Conservation (phyloP, 2,329 filamentous ascomycete genomes). For the Nannizziopsis barbatae region DNA sequence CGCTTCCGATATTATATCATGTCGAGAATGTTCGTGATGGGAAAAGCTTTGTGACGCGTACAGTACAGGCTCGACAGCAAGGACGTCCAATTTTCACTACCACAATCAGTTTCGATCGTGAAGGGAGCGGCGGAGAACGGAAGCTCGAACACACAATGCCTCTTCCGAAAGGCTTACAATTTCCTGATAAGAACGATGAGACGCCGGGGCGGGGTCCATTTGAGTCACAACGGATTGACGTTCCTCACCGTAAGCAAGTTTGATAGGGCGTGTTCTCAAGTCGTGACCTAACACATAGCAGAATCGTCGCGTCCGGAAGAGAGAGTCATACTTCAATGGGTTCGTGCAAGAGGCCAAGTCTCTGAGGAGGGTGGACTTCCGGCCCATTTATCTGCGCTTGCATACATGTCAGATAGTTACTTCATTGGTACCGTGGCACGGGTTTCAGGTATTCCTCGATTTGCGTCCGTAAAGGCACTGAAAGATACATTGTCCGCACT, state of each 20-base stretch:
- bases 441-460: constrained; percentile 69
- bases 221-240: constrained; percentile 46
- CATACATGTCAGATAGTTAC: constrained; percentile 85
- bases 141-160: constrained; percentile 54
- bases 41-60: constrained; percentile 77
- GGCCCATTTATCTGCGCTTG: constrained; percentile 75
- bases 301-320: constrained; percentile 44
- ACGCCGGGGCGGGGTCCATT: constrained; percentile 41
- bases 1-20: constrained; percentile 83
- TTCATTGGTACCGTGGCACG: constrained; percentile 84
- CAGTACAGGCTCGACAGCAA: constrained; percentile 85
- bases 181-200: constrained; percentile 32
- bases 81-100: constrained; percentile 90
- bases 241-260: constrained; percentile 42
- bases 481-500: constrained; percentile 31
- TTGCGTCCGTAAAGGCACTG: constrained; percentile 43
- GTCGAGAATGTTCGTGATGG: constrained; percentile 90
- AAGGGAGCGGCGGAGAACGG: constrained; percentile 42
- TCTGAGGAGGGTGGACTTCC: constrained; percentile 60
- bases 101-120: constrained; percentile 75
- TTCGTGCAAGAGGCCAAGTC: constrained; percentile 51
- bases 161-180: constrained; percentile 43
- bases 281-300: not conserved
- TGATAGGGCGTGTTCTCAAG: not conserved
- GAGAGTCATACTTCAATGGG: constrained; percentile 52